Base-by-base conservation (phyloP, 179 eudicot species). In the Gypsophila paniculata region DNA sequence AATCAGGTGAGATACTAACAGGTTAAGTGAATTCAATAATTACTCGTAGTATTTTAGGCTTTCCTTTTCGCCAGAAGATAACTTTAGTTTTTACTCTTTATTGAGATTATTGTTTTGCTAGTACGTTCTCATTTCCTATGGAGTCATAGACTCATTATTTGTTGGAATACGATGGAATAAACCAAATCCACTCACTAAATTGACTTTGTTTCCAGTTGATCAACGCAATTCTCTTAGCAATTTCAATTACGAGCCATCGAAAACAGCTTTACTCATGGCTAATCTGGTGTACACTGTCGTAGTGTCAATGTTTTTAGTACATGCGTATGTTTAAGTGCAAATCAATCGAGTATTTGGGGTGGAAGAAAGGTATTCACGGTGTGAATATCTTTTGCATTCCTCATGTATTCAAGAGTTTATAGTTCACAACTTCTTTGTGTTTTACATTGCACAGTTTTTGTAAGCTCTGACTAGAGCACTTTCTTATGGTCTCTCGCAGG, bases 1-100 rank as follows among this genome's bases (percentile, higher is more conserved):
- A 83, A 88, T 89, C 93, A 91, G 93, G 97, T 91, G 82, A 76
- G 51, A 21, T 17, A 18, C 69, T 36, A 64, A 65, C 23, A 12
- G 53, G 32, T 4, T 19, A 15, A 29, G 13, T 15, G 13, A 14
- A 1, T 42, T 3, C 22, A 34, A n/a, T 29, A 48, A 65, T 14
- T n/a, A n/a, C n/a, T n/a, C n/a, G n/a, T n/a, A n/a, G n/a, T n/a
- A n/a, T n/a, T n/a, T n/a, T n/a, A n/a, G n/a, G n/a, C n/a, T n/a
- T n/a, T n/a, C n/a, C n/a, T n/a, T n/a, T n/a, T n/a, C n/a, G n/a
- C n/a, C n/a, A n/a, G n/a, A n/a, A n/a, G n/a, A n/a, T n/a, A n/a
- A n/a, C n/a, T n/a, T n/a, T 39, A 39, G 42, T 0, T 19, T 36
- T 11, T 42, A 12, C 5, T 38, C 19, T 14, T 25, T 17, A 68